A percentile compares a stretch with the other conserved stretches of the same genome.
Evolutionary conservation across 495 filamentous ascomycete genomes (phyloP).

Genomic region (Margaritispora aquatica): DNA sequence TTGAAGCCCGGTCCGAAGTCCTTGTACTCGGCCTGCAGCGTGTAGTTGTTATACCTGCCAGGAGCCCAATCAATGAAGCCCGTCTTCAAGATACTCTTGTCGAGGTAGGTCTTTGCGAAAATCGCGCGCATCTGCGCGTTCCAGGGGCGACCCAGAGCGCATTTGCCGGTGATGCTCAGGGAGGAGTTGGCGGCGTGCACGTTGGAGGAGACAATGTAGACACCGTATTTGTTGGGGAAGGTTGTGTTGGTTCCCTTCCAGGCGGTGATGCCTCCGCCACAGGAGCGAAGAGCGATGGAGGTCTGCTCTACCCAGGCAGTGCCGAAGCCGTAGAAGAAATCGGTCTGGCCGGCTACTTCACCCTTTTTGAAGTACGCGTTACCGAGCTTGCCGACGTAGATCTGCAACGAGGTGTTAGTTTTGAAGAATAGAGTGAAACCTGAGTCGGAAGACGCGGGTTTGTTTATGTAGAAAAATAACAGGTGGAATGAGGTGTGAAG

Average conservation of each 20-base stretch:
- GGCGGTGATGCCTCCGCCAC: conserved; percentile 58
- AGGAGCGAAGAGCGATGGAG: conserved; percentile 28
- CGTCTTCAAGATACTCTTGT: conserved; percentile 39
- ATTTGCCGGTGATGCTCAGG: conserved; percentile 40
- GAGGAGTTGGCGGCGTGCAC: conserved; percentile 45
- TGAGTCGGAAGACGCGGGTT: no score
- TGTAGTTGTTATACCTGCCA: conserved; percentile 35
- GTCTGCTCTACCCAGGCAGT: conserved; percentile 11
- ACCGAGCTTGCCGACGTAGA: conserved; percentile 56
- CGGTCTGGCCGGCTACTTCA: conserved; percentile 53
- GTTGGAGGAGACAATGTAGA: conserved; percentile 48
- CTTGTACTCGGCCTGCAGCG: conserved; percentile 50
- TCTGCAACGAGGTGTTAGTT: conserved; percentile 22
- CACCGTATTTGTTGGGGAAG: conserved; percentile 54
- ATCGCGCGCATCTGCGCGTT: conserved; percentile 48
- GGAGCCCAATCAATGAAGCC: conserved; percentile 51
- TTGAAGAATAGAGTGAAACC: no score
- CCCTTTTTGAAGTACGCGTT: conserved; percentile 51
- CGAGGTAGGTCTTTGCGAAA: conserved; percentile 46
- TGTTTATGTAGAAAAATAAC: no score
- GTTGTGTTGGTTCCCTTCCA: conserved; percentile 63
- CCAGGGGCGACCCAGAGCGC: conserved; percentile 53
- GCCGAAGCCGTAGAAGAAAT: conserved; percentile 43
- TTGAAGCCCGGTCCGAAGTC: conserved; percentile 51
- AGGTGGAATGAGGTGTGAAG: not conserved